These are phyloP conservation scores for Kalmanozyma brasiliensis DNA, from an alignment of 1,284 basidiomycete species.

Conservation along the genomic window DNA sequence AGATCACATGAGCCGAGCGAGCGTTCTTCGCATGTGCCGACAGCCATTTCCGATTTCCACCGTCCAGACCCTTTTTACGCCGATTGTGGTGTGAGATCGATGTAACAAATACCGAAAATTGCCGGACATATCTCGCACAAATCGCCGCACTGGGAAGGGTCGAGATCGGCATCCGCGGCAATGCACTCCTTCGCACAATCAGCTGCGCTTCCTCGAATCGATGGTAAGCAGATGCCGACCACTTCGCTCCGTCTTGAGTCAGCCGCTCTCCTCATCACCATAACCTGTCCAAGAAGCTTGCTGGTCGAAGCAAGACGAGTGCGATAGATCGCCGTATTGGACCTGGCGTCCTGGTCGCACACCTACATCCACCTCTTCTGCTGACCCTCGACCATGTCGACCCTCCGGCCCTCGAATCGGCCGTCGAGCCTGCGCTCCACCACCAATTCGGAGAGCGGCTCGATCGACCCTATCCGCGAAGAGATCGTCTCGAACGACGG, in stretches of 20 bases:
- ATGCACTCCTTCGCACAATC: too few species aligned
- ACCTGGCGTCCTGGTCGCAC: too few species aligned
- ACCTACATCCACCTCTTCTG: too few species aligned
- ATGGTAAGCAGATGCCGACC: too few species aligned
- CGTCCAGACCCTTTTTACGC: neutral
- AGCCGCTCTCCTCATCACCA: too few species aligned
- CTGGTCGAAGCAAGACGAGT: too few species aligned
- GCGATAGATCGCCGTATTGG: too few species aligned
- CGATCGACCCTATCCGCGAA: slow-evolving; percentile 37
- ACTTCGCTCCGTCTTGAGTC: too few species aligned
- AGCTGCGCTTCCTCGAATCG: too few species aligned
- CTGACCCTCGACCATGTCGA: neutral
- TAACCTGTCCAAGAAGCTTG: too few species aligned
- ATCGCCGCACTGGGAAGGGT: neutral
- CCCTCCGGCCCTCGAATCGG: slow-evolving; percentile 8
- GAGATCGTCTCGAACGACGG: slow-evolving; percentile 35
- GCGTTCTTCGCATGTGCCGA: neutral
- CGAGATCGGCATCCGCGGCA: too few species aligned
- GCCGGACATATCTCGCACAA: neutral
- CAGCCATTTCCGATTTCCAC: slow-evolving; percentile 27
- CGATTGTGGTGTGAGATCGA: neutral
- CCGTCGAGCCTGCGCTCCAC: slow-evolving; percentile 36
- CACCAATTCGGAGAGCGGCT: slow-evolving; percentile 7
- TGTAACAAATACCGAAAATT: too few species aligned
- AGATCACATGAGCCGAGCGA: neutral